A percentile compares a stretch with the other conserved stretches of the same genome.
Evolutionary conservation across 139 green algal genomes (phyloP).

Genomic region (Chlorella sp.): DNA sequence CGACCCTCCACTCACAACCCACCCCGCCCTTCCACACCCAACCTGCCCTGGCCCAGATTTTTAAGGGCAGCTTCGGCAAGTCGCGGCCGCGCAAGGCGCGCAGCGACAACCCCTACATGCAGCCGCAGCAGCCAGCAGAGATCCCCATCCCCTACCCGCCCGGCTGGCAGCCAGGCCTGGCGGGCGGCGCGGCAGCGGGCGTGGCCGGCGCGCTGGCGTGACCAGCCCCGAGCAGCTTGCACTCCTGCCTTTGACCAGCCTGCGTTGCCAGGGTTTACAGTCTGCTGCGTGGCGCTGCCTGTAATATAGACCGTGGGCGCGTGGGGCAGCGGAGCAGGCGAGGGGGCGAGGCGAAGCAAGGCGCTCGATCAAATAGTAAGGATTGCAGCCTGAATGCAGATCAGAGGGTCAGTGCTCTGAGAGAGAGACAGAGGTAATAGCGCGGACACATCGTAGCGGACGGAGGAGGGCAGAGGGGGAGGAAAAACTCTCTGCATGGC

Average conservation of each 20-base stretch:
- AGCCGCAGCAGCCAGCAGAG: not conserved
- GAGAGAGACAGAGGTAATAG: too few species aligned
- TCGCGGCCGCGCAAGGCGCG: slow-evolving; percentile 10
- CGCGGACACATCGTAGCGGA: too few species aligned
- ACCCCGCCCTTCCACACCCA: too few species aligned
- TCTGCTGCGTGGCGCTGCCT: not conserved
- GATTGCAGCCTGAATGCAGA: too few species aligned
- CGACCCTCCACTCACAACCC: too few species aligned
- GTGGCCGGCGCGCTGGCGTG: not conserved
- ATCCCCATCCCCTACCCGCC: slow-evolving; percentile 33
- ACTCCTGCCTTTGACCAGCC: not conserved
- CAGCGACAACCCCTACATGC: slow-evolving; percentile 1
- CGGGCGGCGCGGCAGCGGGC: not conserved
- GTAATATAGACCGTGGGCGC: not conserved
- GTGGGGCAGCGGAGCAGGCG: too few species aligned
- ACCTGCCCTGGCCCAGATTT: not conserved
- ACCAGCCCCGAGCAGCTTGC: not conserved
- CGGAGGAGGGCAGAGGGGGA: too few species aligned
- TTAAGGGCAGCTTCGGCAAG: slow-evolving; percentile 23
- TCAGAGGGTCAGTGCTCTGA: too few species aligned
- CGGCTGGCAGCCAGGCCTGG: not conserved
- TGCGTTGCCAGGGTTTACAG: not conserved
- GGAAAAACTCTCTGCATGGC: too few species aligned
- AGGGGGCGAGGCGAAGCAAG: too few species aligned
- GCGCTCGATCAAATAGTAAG: too few species aligned